phyloP scores from a whole-genome alignment of 345 rosid species.

The Acer yangbiense region DNA sequence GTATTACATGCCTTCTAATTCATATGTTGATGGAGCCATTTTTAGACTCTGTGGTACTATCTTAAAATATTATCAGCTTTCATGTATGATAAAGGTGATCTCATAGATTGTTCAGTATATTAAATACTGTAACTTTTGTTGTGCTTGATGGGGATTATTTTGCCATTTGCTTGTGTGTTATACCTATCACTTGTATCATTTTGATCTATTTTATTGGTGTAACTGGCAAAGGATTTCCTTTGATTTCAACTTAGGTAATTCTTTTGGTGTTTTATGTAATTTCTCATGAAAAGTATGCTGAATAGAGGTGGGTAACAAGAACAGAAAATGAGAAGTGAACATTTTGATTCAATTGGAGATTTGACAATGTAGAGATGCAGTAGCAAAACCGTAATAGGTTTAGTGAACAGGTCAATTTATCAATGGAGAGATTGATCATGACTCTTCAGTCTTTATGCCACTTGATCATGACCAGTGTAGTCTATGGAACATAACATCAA shows the following conservation, averaged over 20 bases:
- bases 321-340: not conserved
- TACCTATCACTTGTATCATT: not conserved
- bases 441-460: no score
- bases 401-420: no score
- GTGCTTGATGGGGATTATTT: not conserved
- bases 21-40: not conserved
- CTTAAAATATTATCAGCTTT: not conserved
- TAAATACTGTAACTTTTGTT: not conserved
- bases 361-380: not conserved
- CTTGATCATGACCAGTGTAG: no score
- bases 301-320: not conserved
- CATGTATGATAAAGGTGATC: constrained; percentile 17
- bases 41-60: not conserved
- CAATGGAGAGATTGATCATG: no score
- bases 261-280: not conserved
- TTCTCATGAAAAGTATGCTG: not conserved
- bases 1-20: not conserved
- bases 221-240: not conserved
- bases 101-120: not conserved
- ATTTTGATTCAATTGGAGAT: not conserved
- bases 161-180: constrained; percentile 1
- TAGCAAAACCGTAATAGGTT: no score
- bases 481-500: no score
- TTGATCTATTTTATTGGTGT: not conserved
- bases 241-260: not conserved